Evolutionary conservation across 2,329 filamentous ascomycete species (phyloP).

Genomic region (Colletotrichum sp.): DNA sequence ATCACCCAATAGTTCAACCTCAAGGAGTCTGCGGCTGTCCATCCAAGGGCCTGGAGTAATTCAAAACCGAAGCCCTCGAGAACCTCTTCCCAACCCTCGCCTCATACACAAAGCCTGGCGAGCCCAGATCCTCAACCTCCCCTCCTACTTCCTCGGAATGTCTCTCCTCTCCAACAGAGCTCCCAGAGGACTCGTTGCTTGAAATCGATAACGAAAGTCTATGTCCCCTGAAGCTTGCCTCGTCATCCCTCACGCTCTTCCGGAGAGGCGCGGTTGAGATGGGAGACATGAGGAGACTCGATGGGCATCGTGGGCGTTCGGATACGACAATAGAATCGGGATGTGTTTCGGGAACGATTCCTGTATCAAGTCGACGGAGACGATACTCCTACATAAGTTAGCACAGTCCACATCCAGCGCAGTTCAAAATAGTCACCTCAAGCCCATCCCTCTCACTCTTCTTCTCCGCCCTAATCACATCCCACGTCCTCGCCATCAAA

Average conservation of each 20-base stretch:
- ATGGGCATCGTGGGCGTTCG: background rate
- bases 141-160: background rate
- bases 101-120: background rate
- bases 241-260: background rate
- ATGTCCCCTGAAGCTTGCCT: background rate
- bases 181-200: background rate
- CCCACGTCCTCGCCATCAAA: background rate
- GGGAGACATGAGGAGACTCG: background rate
- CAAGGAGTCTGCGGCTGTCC: background rate
- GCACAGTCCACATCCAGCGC: too few species aligned
- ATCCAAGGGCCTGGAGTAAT: background rate
- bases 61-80: background rate
- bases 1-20: background rate
- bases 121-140: background rate
- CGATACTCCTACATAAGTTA: background rate
- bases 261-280: background rate
- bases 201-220: background rate
- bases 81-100: background rate
- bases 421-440: background rate
- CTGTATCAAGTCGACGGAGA: background rate
- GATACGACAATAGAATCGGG: background rate
- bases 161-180: background rate
- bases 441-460: background rate
- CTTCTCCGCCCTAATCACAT: background rate
- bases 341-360: rapidly evolving